Base-by-base conservation (phyloP, 768 basidiomycete genomes). In the Mycena albidolilacea region DNA sequence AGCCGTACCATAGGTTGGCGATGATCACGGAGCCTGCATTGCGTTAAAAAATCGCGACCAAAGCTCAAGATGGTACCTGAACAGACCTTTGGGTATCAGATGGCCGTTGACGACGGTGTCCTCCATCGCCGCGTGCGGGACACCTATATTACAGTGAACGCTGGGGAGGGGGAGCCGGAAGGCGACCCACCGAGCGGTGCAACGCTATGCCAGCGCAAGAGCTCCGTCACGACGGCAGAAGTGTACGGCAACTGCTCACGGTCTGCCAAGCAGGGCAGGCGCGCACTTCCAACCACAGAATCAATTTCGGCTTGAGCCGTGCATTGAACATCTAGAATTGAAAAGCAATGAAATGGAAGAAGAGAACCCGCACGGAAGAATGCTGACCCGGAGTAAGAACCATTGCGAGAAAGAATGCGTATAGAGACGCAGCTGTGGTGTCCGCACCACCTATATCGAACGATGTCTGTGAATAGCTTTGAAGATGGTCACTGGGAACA, bases 291-390 rank as follows among this genome's bases (percentile, higher is more conserved):
- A 67, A 86, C 78, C 5, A 87, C 83, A 1, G 81, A 67, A 70
- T 88, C 87, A 5, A 91, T 82, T 74, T 91, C 91, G 19, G 81
- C 84, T 69, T 89, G 90, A 0, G 88, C 87, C 72, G 86, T 87
- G 73, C 80, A 83, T 77, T 87, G 86, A 10, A 90, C 87, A 6
- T 89, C 87, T 81, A 80, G 75, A 77, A 75, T 35, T 71, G 75
- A 72, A 70, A 43, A 35, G 21, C 15, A 38, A 35, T 65, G n/a
- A 67, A 61, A 46, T 30, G 48, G 39, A 65, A 69, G 59, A 23
- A 39, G 17, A 37, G 14, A 38, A 44, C 52, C 35, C 15, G 5
- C 37, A 60, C 5, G 38, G 3, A 19, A 23, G 38, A 62, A 44
- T 11, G 64, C 78, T 58, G 43, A 84, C 81, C 78, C 17, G 85